Evolutionary conservation across 164 flowering plant genomes (phyloP).

Genomic region (Nelumbo lutea): DNA sequence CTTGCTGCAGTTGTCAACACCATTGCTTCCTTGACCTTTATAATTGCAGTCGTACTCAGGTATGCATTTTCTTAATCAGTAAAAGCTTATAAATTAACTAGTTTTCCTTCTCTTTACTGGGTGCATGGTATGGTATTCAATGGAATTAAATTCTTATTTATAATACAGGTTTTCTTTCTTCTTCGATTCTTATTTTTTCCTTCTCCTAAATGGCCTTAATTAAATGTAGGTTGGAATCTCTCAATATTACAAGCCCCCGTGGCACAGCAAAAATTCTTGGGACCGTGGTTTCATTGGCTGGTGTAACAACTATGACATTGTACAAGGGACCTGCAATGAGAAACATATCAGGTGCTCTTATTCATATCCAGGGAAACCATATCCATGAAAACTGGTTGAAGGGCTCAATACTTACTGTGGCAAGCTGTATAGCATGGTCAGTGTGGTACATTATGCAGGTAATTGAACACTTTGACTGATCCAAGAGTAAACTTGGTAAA

Average conservation of each 20-base stretch:
- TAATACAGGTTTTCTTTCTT: too few species aligned
- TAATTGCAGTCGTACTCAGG: slow-evolving; percentile 67
- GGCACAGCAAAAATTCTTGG: slow-evolving; percentile 72
- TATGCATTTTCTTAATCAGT: slow-evolving; percentile 6
- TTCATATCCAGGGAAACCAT: slow-evolving; percentile 37
- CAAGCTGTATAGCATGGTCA: slow-evolving; percentile 82
- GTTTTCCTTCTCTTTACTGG: too few species aligned
- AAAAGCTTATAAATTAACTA: neutral
- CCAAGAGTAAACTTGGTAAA: neutral
- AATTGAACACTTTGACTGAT: neutral
- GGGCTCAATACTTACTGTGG: slow-evolving; percentile 61
- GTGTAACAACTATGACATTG: slow-evolving; percentile 69
- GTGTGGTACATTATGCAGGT: slow-evolving; percentile 88
- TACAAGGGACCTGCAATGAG: slow-evolving; percentile 59
- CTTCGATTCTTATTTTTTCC: too few species aligned
- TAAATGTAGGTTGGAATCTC: slow-evolving; percentile 48
- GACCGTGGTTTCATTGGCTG: slow-evolving; percentile 63
- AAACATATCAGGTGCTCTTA: slow-evolving; percentile 37
- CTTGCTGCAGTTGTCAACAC: slow-evolving; percentile 53
- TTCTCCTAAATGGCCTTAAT: too few species aligned
- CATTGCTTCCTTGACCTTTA: slow-evolving; percentile 63
- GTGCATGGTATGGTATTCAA: too few species aligned
- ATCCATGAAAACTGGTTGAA: slow-evolving; percentile 65
- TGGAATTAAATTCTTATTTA: too few species aligned
- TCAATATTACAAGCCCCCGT: slow-evolving; percentile 37